phyloP scores from a whole-genome alignment of 2,329 filamentous ascomycete species.

The Colletotrichum sp. region DNA sequence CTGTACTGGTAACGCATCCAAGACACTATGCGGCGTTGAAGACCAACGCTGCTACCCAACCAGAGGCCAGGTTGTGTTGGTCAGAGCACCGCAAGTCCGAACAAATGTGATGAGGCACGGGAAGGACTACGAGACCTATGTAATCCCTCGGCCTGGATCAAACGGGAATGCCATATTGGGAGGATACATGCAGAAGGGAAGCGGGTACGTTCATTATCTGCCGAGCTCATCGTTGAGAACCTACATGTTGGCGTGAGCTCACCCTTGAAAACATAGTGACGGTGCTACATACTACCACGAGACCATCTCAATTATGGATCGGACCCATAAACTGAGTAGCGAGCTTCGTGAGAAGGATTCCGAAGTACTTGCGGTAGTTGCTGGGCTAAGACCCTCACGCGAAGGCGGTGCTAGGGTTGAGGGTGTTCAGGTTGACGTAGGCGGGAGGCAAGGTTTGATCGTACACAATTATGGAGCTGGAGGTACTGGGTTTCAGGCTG shows the following conservation, averaged over 20 bases:
- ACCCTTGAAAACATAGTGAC: background rate
- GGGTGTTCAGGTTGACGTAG: slow-evolving; percentile 34
- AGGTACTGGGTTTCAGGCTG: slow-evolving; percentile 49
- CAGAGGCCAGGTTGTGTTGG: slow-evolving; percentile 41
- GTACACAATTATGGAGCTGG: slow-evolving; percentile 51
- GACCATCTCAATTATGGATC: slow-evolving; percentile 38
- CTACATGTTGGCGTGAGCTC: background rate
- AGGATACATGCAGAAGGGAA: slow-evolving; percentile 42
- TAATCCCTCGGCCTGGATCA: slow-evolving; percentile 40
- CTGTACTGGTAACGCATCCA: slow-evolving; percentile 38
- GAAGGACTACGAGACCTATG: slow-evolving; percentile 42
- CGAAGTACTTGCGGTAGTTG: slow-evolving; percentile 35
- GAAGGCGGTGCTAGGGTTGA: slow-evolving; percentile 49
- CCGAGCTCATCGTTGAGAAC: background rate
- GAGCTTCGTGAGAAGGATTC: slow-evolving; percentile 26
- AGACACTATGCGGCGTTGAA: slow-evolving; percentile 35
- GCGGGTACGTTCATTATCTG: slow-evolving; percentile 25
- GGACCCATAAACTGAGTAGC: slow-evolving; percentile 28
- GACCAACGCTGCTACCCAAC: slow-evolving; percentile 45
- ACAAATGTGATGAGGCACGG: slow-evolving; percentile 44
- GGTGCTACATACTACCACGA: slow-evolving; percentile 28
- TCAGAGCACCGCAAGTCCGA: slow-evolving; percentile 32
- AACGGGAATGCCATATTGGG: slow-evolving; percentile 40
- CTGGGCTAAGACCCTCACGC: slow-evolving; percentile 38
- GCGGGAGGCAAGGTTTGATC: slow-evolving; percentile 25